These are phyloP conservation scores for Barnettozyma wickerhamii DNA, from an alignment of 805 yeast species.

Conservation along the genomic window DNA sequence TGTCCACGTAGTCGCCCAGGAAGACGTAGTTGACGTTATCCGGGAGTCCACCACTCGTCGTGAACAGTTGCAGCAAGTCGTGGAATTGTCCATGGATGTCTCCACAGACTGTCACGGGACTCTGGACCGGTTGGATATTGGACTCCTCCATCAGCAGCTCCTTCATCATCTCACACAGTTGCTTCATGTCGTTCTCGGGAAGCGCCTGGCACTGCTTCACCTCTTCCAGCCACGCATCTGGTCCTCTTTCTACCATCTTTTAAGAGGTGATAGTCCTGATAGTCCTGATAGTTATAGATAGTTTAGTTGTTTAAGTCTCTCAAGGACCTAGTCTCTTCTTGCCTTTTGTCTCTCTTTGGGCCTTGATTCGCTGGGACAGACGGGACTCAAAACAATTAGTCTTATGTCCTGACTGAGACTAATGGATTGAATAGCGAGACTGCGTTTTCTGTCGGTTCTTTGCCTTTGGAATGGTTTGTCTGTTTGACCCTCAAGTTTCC, in stretches of 20 bases:
- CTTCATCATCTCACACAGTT: conserved; percentile 90
- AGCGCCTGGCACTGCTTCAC: conserved; percentile 85
- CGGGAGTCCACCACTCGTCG: conserved; percentile 92
- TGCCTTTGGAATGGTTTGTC: too few relatives aligned
- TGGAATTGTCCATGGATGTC: conserved; percentile 99
- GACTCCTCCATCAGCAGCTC: conserved; percentile 94
- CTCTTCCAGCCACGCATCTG: conserved; percentile 95
- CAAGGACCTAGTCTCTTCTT: too few relatives aligned
- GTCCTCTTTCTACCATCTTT: conserved; percentile 71
- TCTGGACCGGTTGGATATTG: conserved; percentile 87
- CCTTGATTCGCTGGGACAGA: too few relatives aligned
- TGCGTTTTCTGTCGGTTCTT: too few relatives aligned
- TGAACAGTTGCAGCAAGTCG: conserved; percentile 83
- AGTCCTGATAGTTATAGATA: too few relatives aligned
- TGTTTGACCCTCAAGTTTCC: background rate
- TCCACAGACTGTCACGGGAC: conserved; percentile 95
- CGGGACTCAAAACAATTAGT: background rate
- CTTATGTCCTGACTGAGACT: background rate
- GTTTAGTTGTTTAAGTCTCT: too few relatives aligned
- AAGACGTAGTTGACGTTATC: conserved; percentile 77
- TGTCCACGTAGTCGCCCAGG: conserved; percentile 93
- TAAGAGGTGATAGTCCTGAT: too few relatives aligned
- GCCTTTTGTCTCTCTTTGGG: background rate
- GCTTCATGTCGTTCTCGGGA: conserved; percentile 93
- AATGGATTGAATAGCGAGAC: too few relatives aligned